phyloP scores from a whole-genome alignment of 1,284 basidiomycete species.

The Sporisorium exsertum region DNA sequence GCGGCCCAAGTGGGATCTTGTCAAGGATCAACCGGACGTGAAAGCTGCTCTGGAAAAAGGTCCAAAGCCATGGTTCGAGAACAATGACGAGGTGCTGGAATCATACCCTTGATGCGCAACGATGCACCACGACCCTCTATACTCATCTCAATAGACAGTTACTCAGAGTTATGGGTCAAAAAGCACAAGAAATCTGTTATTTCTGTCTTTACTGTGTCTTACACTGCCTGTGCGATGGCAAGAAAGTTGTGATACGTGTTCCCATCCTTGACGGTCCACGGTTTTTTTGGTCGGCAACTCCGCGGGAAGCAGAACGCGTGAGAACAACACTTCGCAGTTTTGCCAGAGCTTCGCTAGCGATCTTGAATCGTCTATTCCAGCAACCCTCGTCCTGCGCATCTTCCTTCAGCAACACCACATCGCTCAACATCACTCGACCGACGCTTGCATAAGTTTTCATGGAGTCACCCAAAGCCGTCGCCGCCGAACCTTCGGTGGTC shows the following conservation, averaged over 20 bases:
- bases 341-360: neutral
- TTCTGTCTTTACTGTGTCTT: neutral
- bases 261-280: constrained; percentile 29
- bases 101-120: constrained; percentile 25
- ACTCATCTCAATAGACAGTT: neutral
- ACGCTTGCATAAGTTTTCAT: constrained; percentile 8
- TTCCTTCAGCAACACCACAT: neutral
- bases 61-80: constrained; percentile 37
- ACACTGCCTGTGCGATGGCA: constrained; percentile 36
- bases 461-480: constrained; percentile 6
- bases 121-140: neutral
- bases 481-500: constrained; percentile 14
- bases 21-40: constrained; percentile 45
- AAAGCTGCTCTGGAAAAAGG: constrained; percentile 38
- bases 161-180: no score
- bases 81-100: constrained; percentile 34
- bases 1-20: constrained; percentile 46
- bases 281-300: constrained; percentile 8
- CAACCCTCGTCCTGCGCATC: neutral
- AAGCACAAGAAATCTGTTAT: no score
- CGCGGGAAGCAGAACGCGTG: constrained; percentile 14
- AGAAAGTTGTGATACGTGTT: constrained; percentile 42
- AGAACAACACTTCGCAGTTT: constrained; percentile 34
- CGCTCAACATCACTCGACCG: neutral
- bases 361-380: neutral